Evolutionary conservation across 2,329 filamentous ascomycete genomes (phyloP), one percentile per base, ranked within the genome.

Genomic region (Thelonectria blattea): DNA sequence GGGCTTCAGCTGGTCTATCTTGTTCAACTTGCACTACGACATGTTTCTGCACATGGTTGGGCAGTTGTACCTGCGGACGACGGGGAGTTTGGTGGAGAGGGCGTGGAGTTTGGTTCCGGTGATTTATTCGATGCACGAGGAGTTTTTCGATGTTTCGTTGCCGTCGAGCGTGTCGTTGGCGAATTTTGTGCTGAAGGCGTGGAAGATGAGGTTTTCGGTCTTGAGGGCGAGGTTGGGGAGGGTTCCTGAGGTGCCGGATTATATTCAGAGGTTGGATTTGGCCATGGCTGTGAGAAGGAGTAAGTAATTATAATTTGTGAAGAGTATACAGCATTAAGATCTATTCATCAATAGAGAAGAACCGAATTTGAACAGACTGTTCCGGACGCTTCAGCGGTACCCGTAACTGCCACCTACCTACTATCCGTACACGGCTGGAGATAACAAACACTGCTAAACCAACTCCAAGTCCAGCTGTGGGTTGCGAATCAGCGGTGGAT

Each of bases 21-120:
- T 46, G 9, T 51, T 42, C n/a, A 45, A 49, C 12, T 45, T 60
- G 15, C 52, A 55, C 18, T 41, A 55, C 17, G 41, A 55, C 30
- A 37, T 60, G 10, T 60, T 60, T 32, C 7, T 50, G 12, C 54
- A 51, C 22, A 46, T 60, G 41, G 41, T 52, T n/a, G 47, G 34
- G 11, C 57, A 60, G 45, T 17, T 60, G 3, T 55, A 37, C 17
- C 45, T 51, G 11, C 52, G 57, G 24, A 55, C 57, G 10, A 47
- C 51, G 6, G 57, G 57, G 12, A 51, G 39, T 5, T 41, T 60
- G 30, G 46, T 55, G 6, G 57, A 60, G 20, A 27, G 41, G n/a
- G 57, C 52, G 2, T 60, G 57, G 57, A 30, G 22, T 1, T 39
- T 47, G 14, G 37, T 60, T 1, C 52, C 57, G 1, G 22, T 39